Evolutionary conservation across 2,329 filamentous ascomycete genomes (phyloP), one percentile per base, ranked within the genome.

Genomic region (Fusarium proliferatum): DNA sequence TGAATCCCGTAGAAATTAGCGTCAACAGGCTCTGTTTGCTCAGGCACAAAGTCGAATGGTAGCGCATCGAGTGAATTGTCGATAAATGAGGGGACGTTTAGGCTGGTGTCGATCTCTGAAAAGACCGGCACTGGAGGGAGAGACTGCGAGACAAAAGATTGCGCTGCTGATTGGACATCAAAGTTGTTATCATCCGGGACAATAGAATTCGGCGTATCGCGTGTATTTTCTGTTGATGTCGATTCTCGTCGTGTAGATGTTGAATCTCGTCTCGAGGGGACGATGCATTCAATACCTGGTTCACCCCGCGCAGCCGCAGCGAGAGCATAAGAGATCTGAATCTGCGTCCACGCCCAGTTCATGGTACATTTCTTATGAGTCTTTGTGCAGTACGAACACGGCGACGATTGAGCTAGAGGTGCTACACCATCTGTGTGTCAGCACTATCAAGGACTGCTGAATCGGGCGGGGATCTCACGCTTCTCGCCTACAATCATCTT

Each of bases 351-450:
- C 13, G 76, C 62, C 30, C 74, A 69, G 10, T 80, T 74, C 43
- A 79, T 62, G 3, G 79, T 77, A 19, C 79, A 81, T 15, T 66
- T 69, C 49, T 81, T 81, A 11, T 76, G 74, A 21, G 79, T 81
- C 61, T 75, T 79, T 9, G 67, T 60, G 36, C 79, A 81, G 19
- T 81, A 81, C 1, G 79, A 78, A 53, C 79, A 81, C 51, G 79
- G 71, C 2, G 58, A 57, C 5, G 36, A 52, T 21, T 69, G 64
- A 15, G 33, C 58, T 4, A 64, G 17, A 19, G 66, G 58, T 6
- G 66, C 66, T 69, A 15, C 4, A 21, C 4, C 21, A 6, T 5
- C 1, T n/a, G 6, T 33, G 4, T 5, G 61, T 60, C 28, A 66
- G 34, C 21, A 11, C 3, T 13, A 30, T 13, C 21, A 15, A 30